Evolutionary conservation across 805 yeast genomes (phyloP), one percentile per base, ranked within the genome.

Genomic region (Zygosaccharomyces pseudorouxii): DNA sequence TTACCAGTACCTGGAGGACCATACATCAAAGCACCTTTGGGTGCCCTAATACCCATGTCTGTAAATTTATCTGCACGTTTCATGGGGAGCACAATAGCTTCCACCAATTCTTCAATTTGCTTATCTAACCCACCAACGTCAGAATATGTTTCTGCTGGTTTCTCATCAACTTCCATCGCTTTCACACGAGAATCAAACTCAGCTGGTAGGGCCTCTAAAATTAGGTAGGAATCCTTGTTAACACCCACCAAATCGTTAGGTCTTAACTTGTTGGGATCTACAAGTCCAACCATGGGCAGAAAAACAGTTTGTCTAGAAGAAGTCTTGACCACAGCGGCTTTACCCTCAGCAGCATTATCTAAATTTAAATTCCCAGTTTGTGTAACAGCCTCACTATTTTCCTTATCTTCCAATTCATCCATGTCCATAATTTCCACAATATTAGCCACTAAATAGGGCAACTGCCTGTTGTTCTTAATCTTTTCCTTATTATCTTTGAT

Each of bases 1-100:
- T 93, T 93, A 68, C 99, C 99, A 1, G 99, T 93, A 68, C 99
- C 99, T 46, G 99, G 99, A 7, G 99, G 98, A 31, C 99, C 99
- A 67, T 93, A 93, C 90, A 93, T 89, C 46, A 93, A 76, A 3
- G 97, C 98, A 68, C 99, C 99, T 69, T 93, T 93, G 50, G 99
- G 99, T 12, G 99, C 95, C 67, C 87, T 92, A 64, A 93, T 90
- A 48, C 99, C 99, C 71, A 93, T 75, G 50, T 81, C 82, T 65
- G 87, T 87, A 74, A 93, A 92, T 71, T 93, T 92, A 48, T 93
- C 99, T 20, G 96, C 95, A 68, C 93, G 97, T 69, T 90, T 92
- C 96, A 93, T 89, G 29, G 99, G 99, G 53, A 93, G 76, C 22
- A 93, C 99, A 43, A 93, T 96, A 1, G 98, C 99, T 73, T 93